phyloP scores from a whole-genome alignment of 1,284 basidiomycete species.

The Gomphus sp. region DNA sequence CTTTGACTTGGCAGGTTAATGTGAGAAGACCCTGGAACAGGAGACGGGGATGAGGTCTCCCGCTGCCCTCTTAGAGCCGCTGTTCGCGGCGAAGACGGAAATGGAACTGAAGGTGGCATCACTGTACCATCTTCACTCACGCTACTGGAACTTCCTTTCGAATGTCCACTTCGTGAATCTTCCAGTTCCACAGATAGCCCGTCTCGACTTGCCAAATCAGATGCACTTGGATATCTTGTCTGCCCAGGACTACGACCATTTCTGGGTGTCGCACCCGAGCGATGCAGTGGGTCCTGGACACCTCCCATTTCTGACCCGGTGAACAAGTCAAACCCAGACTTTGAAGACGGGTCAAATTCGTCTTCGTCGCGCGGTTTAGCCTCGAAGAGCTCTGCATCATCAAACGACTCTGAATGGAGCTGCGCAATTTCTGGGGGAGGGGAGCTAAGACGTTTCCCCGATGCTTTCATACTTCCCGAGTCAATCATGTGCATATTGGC shows the following conservation, averaged over 20 bases:
- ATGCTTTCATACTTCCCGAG: background rate
- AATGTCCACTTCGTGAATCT: conserved; percentile 1
- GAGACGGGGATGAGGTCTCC: background rate
- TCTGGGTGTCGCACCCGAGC: background rate
- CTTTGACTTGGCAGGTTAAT: background rate
- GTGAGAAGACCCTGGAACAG: background rate
- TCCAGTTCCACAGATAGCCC: background rate
- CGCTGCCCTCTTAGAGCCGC: background rate
- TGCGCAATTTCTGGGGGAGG: background rate
- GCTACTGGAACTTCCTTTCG: conserved; percentile 5
- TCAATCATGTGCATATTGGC: background rate
- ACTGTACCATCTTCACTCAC: conserved; percentile 9
- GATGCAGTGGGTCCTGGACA: background rate
- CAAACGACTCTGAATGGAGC: background rate
- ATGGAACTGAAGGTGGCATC: background rate
- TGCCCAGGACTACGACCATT: background rate
- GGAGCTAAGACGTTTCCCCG: background rate
- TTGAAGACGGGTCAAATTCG: background rate
- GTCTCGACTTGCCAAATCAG: background rate
- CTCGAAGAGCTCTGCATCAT: background rate
- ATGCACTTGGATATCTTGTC: background rate
- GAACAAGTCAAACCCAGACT: background rate
- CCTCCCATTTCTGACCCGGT: background rate
- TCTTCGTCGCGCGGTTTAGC: background rate
- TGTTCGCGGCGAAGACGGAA: background rate